Conservation (phyloP, 2,329 filamentous ascomycete genomes). For the Sporothrix phasma region DNA sequence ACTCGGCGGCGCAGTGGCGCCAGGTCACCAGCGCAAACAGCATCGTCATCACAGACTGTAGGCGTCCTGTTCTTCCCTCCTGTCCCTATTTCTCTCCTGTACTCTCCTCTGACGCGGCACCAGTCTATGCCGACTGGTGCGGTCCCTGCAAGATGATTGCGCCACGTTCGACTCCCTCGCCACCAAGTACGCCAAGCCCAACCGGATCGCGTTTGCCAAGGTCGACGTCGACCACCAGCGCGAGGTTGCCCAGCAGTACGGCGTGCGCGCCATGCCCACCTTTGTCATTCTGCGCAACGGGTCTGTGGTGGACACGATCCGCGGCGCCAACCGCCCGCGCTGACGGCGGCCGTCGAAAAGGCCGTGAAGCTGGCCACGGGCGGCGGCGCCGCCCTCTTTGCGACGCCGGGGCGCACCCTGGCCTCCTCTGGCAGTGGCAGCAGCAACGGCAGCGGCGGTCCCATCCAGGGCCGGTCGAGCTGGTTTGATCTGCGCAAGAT, state of each 20-base stretch:
- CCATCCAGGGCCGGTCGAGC: slow-evolving; percentile 18
- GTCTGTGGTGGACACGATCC: slow-evolving; percentile 62
- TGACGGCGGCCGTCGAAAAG: slow-evolving; percentile 68
- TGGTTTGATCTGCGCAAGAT: slow-evolving; percentile 33
- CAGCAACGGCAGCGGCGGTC: slow-evolving; percentile 12
- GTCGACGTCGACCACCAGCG: slow-evolving; percentile 80
- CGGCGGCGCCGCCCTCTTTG: slow-evolving; percentile 39
- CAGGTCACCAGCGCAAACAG: slow-evolving; percentile 60
- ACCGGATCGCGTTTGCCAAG: slow-evolving; percentile 81
- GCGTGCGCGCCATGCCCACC: slow-evolving; percentile 82
- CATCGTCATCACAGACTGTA: slow-evolving; percentile 84
- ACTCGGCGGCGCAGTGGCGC: slow-evolving; percentile 61
- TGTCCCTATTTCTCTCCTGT: background rate
- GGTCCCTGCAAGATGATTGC: slow-evolving; percentile 88
- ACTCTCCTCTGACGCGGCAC: slow-evolving; percentile 11
- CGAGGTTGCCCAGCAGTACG: slow-evolving; percentile 65
- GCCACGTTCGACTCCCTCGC: slow-evolving; percentile 81
- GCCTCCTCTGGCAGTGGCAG: slow-evolving; percentile 31
- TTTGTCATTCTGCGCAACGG: slow-evolving; percentile 83
- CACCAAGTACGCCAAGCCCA: slow-evolving; percentile 66
- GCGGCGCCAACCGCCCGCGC: slow-evolving; percentile 68
- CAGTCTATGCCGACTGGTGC: slow-evolving; percentile 94
- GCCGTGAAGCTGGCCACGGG: slow-evolving; percentile 45
- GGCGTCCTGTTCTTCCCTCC: background rate
- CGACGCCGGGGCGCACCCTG: slow-evolving; percentile 47